Percentiles rank a stretch among this genome's conserved stretches.
Conservation (phyloP, 2,329 filamentous ascomycete species). For the Xylaria polymorpha region DNA sequence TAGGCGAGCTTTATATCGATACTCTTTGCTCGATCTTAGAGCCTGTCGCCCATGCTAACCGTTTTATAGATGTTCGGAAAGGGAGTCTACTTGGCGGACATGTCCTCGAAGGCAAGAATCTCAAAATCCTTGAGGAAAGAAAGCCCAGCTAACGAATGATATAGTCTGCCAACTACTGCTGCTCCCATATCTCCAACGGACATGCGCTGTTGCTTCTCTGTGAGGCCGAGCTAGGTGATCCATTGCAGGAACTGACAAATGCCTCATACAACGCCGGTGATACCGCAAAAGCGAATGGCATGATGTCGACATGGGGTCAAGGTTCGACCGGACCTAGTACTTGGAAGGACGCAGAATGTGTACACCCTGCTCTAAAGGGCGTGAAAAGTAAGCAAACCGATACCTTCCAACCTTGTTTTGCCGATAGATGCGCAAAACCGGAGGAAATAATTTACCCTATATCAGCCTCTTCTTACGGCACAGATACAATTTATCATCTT, state of each 20-base stretch:
- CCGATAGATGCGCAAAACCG: not conserved
- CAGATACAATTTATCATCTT: not conserved
- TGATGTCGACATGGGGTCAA: slow-evolving; percentile 76
- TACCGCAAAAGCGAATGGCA: slow-evolving; percentile 68
- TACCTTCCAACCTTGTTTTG: not conserved
- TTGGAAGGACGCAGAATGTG: slow-evolving; percentile 80
- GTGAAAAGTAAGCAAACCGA: slow-evolving; percentile 67
- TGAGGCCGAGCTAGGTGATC: slow-evolving; percentile 83
- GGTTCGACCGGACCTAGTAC: slow-evolving; percentile 71
- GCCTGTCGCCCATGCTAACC: slow-evolving; percentile 49
- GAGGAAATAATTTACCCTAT: no score
- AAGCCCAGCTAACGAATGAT: slow-evolving; percentile 30
- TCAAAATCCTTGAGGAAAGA: not conserved
- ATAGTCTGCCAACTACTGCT: slow-evolving; percentile 79
- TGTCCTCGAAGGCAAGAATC: slow-evolving; percentile 71
- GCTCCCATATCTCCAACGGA: slow-evolving; percentile 68
- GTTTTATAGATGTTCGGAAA: slow-evolving; percentile 82
- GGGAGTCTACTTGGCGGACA: slow-evolving; percentile 88
- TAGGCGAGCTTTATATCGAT: not conserved
- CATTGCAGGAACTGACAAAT: slow-evolving; percentile 72
- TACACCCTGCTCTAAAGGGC: slow-evolving; percentile 73
- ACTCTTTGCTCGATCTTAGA: not conserved
- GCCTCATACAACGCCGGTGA: slow-evolving; percentile 72
- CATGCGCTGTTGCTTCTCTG: slow-evolving; percentile 83
- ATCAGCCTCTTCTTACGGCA: not conserved